A percentile compares a stretch with the other conserved stretches of the same genome.
phyloP scores from a whole-genome alignment of 495 filamentous ascomycete species.

The Talaromyces ruber region DNA sequence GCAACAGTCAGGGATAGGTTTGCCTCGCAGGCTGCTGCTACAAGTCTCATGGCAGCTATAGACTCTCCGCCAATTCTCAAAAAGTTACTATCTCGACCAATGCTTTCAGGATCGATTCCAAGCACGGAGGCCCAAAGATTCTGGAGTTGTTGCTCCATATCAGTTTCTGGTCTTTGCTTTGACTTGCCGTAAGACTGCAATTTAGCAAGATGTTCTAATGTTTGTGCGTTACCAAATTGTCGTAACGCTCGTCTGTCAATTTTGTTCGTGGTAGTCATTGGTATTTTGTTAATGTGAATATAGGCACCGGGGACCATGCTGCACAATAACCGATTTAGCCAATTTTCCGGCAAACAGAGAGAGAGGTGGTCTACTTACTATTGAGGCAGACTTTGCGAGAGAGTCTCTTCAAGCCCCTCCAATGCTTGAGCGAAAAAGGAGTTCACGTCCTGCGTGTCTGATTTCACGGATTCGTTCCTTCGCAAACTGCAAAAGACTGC shows the following conservation, averaged over 20 bases:
- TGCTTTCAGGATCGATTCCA: not conserved
- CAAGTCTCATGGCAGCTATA: not conserved
- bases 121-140: not conserved
- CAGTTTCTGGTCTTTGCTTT: not conserved
- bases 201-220: not conserved
- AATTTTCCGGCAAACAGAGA: not conserved
- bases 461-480: slow-evolving; percentile 3
- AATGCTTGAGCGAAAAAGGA: not conserved
- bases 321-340: not conserved
- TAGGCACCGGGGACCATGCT: slow-evolving; percentile 30
- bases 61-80: not conserved
- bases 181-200: not conserved
- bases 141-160: not conserved
- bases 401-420: not conserved
- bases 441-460: not conserved
- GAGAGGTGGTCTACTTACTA: not conserved
- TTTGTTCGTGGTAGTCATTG: slow-evolving; percentile 26
- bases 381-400: not conserved
- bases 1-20: not conserved
- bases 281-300: slow-evolving; percentile 24
- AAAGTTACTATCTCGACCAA: not conserved
- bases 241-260: slow-evolving; percentile 16
- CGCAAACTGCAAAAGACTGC: not conserved
- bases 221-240: not conserved
- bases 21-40: not conserved